Percentiles rank a stretch among this genome's conserved stretches.
Evolutionary conservation across 768 basidiomycete genomes (phyloP).

Genomic region (Suillus placidus): DNA sequence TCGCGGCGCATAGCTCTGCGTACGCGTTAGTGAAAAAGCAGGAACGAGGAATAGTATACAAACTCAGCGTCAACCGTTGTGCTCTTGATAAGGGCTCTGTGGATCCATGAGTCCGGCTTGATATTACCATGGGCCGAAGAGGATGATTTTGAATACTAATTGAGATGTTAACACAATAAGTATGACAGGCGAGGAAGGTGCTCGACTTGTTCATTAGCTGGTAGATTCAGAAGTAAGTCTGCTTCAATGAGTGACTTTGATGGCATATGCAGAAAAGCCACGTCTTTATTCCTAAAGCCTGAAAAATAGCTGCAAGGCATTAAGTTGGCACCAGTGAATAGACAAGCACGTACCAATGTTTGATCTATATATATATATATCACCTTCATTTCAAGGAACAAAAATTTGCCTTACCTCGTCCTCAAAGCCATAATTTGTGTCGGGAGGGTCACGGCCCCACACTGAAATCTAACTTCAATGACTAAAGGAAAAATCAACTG

Average conservation of each 20-base stretch:
- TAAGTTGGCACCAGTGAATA: not conserved
- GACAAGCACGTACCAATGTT: slow-evolving; percentile 45
- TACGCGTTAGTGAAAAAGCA: slow-evolving; percentile 7
- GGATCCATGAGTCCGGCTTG: slow-evolving; percentile 35
- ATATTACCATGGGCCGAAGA: slow-evolving; percentile 31
- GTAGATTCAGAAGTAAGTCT: slow-evolving; percentile 84
- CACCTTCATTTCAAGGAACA: not conserved
- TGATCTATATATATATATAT: slow-evolving; percentile 39
- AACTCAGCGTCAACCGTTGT: slow-evolving; percentile 32
- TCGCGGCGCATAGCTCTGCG: slow-evolving; percentile 60
- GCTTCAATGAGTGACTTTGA: slow-evolving; percentile 78
- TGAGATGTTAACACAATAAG: not conserved
- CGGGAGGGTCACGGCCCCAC: slow-evolving; percentile 65
- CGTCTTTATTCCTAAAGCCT: slow-evolving; percentile 75
- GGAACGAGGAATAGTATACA: slow-evolving; percentile 5
- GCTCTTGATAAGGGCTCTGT: slow-evolving; percentile 25
- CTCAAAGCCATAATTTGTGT: slow-evolving; percentile 78
- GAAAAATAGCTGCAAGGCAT: slow-evolving; percentile 58
- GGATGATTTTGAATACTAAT: slow-evolving; percentile 42
- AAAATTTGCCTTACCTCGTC: slow-evolving; percentile 49
- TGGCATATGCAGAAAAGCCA: slow-evolving; percentile 76
- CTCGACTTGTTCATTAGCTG: slow-evolving; percentile 70
- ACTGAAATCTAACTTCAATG: slow-evolving; percentile 31
- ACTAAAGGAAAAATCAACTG: not conserved
- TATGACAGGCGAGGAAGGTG: not conserved